These are phyloP conservation scores for Thinopyrum elongatum DNA, from an alignment of 176 grass and related monocot species.

Conservation along the genomic window DNA sequence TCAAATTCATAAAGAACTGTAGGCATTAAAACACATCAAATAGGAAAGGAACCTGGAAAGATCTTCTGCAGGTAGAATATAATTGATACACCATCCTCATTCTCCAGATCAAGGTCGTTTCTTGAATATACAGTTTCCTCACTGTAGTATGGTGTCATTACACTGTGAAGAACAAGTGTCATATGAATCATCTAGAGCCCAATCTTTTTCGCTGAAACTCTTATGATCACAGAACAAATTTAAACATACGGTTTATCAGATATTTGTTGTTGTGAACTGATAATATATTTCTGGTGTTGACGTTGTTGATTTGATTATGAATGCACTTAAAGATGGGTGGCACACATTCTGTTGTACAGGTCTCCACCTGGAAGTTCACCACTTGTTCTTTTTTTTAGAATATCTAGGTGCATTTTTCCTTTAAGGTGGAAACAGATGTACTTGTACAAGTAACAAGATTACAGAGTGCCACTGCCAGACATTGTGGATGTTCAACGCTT, in stretches of 20 bases:
- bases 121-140: conserved; percentile 96
- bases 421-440: background rate
- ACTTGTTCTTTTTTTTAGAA: background rate
- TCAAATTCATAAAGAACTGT: background rate
- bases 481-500: background rate
- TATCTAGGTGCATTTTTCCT: background rate
- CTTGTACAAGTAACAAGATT: background rate
- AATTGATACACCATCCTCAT: conserved; percentile 98
- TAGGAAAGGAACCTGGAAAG: conserved; percentile 69
- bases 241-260: conserved; percentile 17
- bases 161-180: conserved; percentile 53
- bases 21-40: conserved; percentile 17
- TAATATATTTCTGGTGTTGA: background rate
- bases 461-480: background rate
- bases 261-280: conserved; percentile 19
- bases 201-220: conserved; percentile 25
- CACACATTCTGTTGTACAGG: background rate
- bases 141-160: conserved; percentile 97
- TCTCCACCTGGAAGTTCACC: background rate
- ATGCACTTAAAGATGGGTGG: conserved; percentile 2
- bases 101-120: conserved; percentile 97
- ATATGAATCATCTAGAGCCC: conserved; percentile 7
- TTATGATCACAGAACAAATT: conserved; percentile 17
- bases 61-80: conserved; percentile 99
- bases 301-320: background rate